Evolutionary conservation across 768 basidiomycete species (phyloP).

Genomic region (Rhodosporidiobolus odoratus): DNA sequence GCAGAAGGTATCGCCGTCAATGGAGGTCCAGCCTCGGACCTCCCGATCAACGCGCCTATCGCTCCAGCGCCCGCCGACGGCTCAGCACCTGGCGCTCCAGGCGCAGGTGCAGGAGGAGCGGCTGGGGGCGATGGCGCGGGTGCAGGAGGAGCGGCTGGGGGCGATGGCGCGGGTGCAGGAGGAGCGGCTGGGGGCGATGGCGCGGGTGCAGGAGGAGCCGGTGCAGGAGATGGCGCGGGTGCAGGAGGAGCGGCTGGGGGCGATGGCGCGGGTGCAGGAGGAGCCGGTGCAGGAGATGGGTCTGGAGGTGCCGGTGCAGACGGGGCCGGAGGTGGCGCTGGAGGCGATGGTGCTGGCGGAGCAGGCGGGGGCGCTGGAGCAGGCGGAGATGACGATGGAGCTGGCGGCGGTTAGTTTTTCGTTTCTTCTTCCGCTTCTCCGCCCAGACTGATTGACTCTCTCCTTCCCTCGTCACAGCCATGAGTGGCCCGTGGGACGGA

Average conservation of each 20-base stretch:
- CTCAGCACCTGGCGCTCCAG: neutral
- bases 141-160: too few species aligned
- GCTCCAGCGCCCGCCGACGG: too few species aligned
- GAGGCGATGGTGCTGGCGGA: too few species aligned
- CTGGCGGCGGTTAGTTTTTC: conserved; percentile 5
- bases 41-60: conserved; percentile 11
- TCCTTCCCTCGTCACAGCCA: neutral
- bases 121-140: neutral
- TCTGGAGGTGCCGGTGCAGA: neutral
- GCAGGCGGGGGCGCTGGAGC: too few species aligned
- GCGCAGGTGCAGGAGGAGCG: neutral
- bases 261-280: too few species aligned
- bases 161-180: conserved; percentile 1
- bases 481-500: conserved; percentile 22
- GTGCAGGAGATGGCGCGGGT: conserved; percentile 8
- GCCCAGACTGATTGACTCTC: neutral
- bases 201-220: conserved; percentile 1
- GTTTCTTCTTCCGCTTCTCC: too few species aligned
- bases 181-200: neutral
- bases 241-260: too few species aligned
- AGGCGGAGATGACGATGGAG: too few species aligned
- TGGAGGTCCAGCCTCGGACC: conserved; percentile 10
- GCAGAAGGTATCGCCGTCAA: conserved; percentile 20
- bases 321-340: neutral
- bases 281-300: too few species aligned